Evolutionary conservation across 768 basidiomycete species (phyloP), one percentile per base, ranked within the genome.

Genomic region (Hericium coralloides): DNA sequence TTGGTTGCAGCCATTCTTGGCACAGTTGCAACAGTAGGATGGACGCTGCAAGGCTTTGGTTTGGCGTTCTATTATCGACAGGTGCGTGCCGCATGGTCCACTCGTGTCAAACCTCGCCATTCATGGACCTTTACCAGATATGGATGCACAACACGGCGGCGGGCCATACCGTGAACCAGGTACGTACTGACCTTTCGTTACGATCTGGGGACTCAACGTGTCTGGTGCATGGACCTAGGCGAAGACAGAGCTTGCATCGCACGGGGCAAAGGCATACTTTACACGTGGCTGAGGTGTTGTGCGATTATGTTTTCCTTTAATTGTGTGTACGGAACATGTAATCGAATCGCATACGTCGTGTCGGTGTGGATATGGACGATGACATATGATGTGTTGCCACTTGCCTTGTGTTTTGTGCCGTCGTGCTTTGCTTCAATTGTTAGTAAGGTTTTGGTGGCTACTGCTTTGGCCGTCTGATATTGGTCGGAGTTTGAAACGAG

Each of bases 81-180:
- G 79, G 91, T 87, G 58, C 55, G 76, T 70, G 38, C 4, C 23
- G 58, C 38, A 56, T 52, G 45, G 54, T 56, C 55, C 55, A 45
- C 63, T 62, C 14, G 62, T 62, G 55, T 23, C 37, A 17, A 31
- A 31, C 39, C 17, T 18, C 43, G 64, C 49, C 38, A 23, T 38
- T 43, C 31, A n/a, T 15, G 5, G 45, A 50, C 36, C 37, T 55
- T 53, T 53, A 22, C 31, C 62, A 89, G 89, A 88, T 89, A 62
- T 91, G 87, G 78, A 69, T 73, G 56, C 88, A 90, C 63, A 83
- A 91, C 67, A 86, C 74, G 20, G 83, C 89, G 60, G 89, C 88
- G 57, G 93, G 93, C 2, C 93, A 97, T 70, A 84, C 86, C 14
- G 81, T 94, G 74, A 86, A 88, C 67, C 92, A 92, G 84, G 90